phyloP scores from a whole-genome alignment of 2,329 filamentous ascomycete species.

The Mycosphaerelloides madeirae region DNA sequence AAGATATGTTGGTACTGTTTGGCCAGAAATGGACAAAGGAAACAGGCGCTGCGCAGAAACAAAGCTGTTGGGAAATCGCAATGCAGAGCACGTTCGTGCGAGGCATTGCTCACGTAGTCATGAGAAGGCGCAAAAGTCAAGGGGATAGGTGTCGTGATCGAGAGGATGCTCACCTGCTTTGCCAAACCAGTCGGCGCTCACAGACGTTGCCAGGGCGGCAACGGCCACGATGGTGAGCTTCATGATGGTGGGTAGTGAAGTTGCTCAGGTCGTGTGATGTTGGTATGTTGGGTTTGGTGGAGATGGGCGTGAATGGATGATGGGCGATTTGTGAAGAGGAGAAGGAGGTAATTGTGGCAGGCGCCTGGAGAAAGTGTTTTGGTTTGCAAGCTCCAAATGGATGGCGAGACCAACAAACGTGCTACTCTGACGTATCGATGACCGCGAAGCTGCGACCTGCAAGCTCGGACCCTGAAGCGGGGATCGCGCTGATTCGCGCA shows the following conservation, averaged over 20 bases:
- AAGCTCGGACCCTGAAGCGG: too few relatives aligned
- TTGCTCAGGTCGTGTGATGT: slow-evolving; percentile 8
- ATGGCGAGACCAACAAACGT: too few relatives aligned
- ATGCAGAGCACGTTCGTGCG: not conserved
- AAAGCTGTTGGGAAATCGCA: not conserved
- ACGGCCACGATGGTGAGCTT: slow-evolving; percentile 69
- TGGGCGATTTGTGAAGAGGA: too few relatives aligned
- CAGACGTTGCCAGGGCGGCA: slow-evolving; percentile 65
- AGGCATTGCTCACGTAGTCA: not conserved
- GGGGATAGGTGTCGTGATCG: not conserved
- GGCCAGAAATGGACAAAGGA: too few relatives aligned
- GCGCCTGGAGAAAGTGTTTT: too few relatives aligned
- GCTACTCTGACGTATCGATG: too few relatives aligned
- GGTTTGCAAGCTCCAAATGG: too few relatives aligned
- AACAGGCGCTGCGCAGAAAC: not conserved
- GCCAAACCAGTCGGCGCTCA: slow-evolving; percentile 76
- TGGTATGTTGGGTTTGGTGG: not conserved
- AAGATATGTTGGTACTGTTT: slow-evolving; percentile 1
- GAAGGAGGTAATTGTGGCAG: too few relatives aligned
- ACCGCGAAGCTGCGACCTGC: too few relatives aligned
- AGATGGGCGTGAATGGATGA: too few relatives aligned
- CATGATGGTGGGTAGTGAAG: slow-evolving; percentile 52
- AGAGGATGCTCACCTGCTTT: slow-evolving; percentile 64
- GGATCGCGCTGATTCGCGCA: too few relatives aligned
- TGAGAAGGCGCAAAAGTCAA: not conserved